Conservation (phyloP, 2,329 filamentous ascomycete genomes). For the Rutstroemia sp. region DNA sequence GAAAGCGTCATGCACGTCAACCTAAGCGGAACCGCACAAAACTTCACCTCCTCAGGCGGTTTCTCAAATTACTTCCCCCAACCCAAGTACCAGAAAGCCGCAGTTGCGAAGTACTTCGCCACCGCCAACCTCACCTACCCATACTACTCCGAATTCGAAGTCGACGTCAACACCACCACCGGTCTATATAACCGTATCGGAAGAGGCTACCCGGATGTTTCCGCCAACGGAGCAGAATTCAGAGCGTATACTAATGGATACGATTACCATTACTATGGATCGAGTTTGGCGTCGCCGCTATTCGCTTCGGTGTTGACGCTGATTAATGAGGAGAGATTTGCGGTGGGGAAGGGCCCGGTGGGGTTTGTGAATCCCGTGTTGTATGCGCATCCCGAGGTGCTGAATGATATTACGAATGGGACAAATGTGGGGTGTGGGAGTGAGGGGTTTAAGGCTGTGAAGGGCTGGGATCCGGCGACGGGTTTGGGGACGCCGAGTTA, state of each 20-base stretch:
- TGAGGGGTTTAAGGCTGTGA: slow-evolving; percentile 31
- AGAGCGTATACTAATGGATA: slow-evolving; percentile 9
- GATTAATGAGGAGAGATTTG: slow-evolving; percentile 7
- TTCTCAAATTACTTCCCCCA: slow-evolving; percentile 46
- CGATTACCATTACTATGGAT: slow-evolving; percentile 14
- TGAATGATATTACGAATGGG: slow-evolving; percentile 30
- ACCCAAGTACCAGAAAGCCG: slow-evolving; percentile 40
- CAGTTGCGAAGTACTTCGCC: slow-evolving; percentile 38
- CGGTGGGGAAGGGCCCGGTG: not conserved
- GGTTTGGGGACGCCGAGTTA: slow-evolving; percentile 24
- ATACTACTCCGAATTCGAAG: slow-evolving; percentile 22
- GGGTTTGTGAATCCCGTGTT: slow-evolving; percentile 7
- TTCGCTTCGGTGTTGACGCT: slow-evolving; percentile 21
- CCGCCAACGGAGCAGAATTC: slow-evolving; percentile 40
- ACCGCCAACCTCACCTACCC: slow-evolving; percentile 15
- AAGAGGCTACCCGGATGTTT: slow-evolving; percentile 47
- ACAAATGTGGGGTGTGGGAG: slow-evolving; percentile 26
- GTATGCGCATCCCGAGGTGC: slow-evolving; percentile 20
- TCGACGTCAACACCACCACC: slow-evolving; percentile 36
- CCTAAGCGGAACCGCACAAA: slow-evolving; percentile 29
- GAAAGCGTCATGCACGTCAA: slow-evolving; percentile 21
- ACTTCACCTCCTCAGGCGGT: slow-evolving; percentile 38
- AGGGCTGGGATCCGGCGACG: slow-evolving; percentile 24
- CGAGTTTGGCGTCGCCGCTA: slow-evolving; percentile 15
- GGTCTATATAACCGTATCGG: slow-evolving; percentile 41